Evolutionary conservation across 257 asterid genomes (phyloP), one percentile per base, ranked within the genome.

Genomic region (Capsicum baccatum): DNA sequence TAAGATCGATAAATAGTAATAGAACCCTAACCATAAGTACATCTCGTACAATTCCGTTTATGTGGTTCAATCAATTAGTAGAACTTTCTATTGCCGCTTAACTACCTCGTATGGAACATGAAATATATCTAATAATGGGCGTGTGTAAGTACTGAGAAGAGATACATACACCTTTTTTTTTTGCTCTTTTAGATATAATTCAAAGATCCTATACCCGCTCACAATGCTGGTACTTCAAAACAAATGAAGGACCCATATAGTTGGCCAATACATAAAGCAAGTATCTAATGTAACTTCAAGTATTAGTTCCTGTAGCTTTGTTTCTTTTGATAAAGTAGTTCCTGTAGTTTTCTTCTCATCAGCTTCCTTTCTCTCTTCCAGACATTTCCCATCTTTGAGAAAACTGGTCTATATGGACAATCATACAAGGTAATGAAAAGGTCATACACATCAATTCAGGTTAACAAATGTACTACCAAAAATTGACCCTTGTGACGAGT

Each of bases 401-500:
- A 48, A 74, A 52, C 80, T 74, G 42, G n/a, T 74, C 33, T 39
- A 82, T 37, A 79, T 12, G 80, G 44, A 21, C 52, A 50, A 84
- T 67, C 74, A 59, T 59, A 69, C 48, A 17, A 70, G 58, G 73
- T 81, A 55, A 78, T 48, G 42, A 44, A 62, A 59, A 37, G 67
- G 59, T 39, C 37, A 21, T 26, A 52, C 17, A 63, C 73, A n/a
- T 71, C 76, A 59, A 33, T 66, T 58, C 73, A 66, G 70, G 79
- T 67, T 84, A 81, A 68, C 64, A 55, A 83, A 82, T 55, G 84
- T 79, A 83, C 89, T 93, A 94, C 99, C 91, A 89, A 88, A 89
- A 88, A 92, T 67, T 84, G 94, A 85, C 86, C 85, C 91, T 92
- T 96, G 90, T 94, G 96, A 39, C 82, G 92, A 85, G 79, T 79